Base-by-base conservation (phyloP, 306 rosid genomes). In the Cicer bijugum region DNA sequence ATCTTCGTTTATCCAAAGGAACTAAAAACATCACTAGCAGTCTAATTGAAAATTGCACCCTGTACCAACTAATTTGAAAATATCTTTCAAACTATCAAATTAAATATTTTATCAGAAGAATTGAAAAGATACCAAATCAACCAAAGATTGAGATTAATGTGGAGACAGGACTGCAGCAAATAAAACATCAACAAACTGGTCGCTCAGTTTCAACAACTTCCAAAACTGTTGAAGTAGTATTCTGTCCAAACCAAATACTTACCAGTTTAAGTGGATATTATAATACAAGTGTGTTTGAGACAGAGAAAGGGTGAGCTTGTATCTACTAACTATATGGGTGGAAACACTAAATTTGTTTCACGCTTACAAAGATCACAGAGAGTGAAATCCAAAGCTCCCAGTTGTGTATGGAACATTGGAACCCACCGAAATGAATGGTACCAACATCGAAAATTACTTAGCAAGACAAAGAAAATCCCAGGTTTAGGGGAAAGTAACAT, bases 11-110 rank as follows among this genome's bases (percentile, higher is more conserved):
- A 40, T 68, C 14, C 50, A 43, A 61, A 64, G 51, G 71, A 55
- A 84, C 50, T 40, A 8, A 55, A 52, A 51, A 43, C 12, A 35
- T 52, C 63, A 43, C 74, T 50, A 64, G 65, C 80, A 67, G 40
- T 42, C 79, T 44, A 60, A 12, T 65, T 74, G 58, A 69, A 43
- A 44, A 23, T 40, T 14, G 57, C 47, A 53, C 39, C 46, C 20
- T 6, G 6, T 48, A 71, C 69, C 35, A 12, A 76, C 44, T 43
- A 46, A 56, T 56, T 23, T 0, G 4, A 20, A 50, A 50, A 28
- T 61, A 63, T 75, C 40, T 58, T 69, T 37, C 61, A 75, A 75
- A 55, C 46, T 73, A 67, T 20, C 15, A 9, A 10, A 56, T 56
- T 23, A 12, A 56, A 43, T 20, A 62, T 71, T 71, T 44, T 12